These are phyloP conservation scores for Coix lacrymajobi DNA, from an alignment of 176 grass and related monocot genomes.

Conservation along the genomic window DNA sequence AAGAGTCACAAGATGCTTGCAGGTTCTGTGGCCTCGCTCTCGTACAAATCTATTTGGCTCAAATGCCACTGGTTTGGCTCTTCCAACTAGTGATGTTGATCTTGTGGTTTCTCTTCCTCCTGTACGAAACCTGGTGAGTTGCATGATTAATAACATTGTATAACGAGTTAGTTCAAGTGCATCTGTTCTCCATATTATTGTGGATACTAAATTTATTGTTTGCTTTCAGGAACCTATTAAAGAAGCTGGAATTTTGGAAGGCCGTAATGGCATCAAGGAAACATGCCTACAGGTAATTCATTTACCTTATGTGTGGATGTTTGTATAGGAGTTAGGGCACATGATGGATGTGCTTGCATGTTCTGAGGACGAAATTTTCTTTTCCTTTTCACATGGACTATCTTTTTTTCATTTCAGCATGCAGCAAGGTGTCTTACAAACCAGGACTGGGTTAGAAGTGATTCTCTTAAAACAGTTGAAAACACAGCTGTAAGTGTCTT, in stretches of 20 bases:
- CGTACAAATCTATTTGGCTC: constrained; percentile 94
- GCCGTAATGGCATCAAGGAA: constrained; percentile 97
- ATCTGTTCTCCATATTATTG: constrained; percentile 10
- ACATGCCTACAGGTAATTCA: constrained; percentile 89
- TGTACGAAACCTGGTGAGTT: constrained; percentile 89
- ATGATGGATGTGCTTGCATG: constrained; percentile 10
- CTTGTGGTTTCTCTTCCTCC: constrained; percentile 93
- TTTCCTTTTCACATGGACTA: background rate
- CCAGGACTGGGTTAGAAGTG: constrained; percentile 97
- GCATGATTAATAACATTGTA: background rate
- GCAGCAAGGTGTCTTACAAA: constrained; percentile 91
- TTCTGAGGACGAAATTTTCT: background rate
- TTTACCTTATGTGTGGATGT: background rate
- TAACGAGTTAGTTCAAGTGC: constrained; percentile 32
- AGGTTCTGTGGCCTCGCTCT: constrained; percentile 94
- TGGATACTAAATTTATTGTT: constrained; percentile 15
- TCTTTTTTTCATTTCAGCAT: constrained; percentile 49
- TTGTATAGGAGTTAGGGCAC: background rate
- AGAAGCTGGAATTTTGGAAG: constrained; percentile 99
- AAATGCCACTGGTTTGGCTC: constrained; percentile 91
- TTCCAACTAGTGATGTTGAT: constrained; percentile 96
- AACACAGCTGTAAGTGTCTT: constrained; percentile 81
- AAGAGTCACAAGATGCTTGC: constrained; percentile 83
- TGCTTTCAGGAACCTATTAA: constrained; percentile 95
- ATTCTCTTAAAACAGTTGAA: constrained; percentile 98